Percentiles rank a stretch among this genome's conserved stretches.
Evolutionary conservation across 257 asterid genomes (phyloP).

Genomic region (Jacaranda mimosifolia): DNA sequence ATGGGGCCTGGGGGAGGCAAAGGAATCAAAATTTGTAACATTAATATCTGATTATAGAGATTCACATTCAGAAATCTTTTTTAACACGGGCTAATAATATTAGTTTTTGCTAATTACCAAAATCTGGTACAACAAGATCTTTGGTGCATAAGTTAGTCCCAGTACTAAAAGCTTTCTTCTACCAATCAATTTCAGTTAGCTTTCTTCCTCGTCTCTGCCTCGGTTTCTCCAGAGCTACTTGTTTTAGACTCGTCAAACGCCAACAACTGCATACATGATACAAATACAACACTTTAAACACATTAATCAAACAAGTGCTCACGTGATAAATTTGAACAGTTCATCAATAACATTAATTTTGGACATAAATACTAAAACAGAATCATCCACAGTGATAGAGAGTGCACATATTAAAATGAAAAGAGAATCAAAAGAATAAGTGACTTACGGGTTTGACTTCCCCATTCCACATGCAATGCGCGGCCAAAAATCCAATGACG

Average conservation of each 20-base stretch:
- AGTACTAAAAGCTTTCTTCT: constrained; percentile 16
- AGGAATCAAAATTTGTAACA: neutral
- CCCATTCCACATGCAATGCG: constrained; percentile 87
- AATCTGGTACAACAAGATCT: constrained; percentile 44
- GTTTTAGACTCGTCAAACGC: constrained; percentile 82
- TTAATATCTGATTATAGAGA: constrained; percentile 22
- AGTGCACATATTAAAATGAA: neutral
- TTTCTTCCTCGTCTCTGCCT: constrained; percentile 57
- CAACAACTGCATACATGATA: constrained; percentile 77
- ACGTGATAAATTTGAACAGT: no score
- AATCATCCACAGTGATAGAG: neutral
- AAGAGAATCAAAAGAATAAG: neutral
- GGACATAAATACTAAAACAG: neutral
- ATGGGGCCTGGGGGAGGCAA: neutral
- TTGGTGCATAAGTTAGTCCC: constrained; percentile 44
- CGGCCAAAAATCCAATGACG: constrained; percentile 91
- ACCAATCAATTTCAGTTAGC: constrained; percentile 48
- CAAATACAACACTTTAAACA: neutral
- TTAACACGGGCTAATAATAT: neutral
- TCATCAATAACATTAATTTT: no score
- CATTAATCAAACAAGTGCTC: neutral
- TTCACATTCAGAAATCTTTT: constrained; percentile 31
- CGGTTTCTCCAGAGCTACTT: constrained; percentile 47
- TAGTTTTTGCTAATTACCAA: constrained; percentile 29
- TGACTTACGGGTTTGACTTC: constrained; percentile 85